Percentiles rank a stretch among this genome's conserved stretches.
Conservation (phyloP, 2,329 filamentous ascomycete species). For the Fusarium miscanthi region DNA sequence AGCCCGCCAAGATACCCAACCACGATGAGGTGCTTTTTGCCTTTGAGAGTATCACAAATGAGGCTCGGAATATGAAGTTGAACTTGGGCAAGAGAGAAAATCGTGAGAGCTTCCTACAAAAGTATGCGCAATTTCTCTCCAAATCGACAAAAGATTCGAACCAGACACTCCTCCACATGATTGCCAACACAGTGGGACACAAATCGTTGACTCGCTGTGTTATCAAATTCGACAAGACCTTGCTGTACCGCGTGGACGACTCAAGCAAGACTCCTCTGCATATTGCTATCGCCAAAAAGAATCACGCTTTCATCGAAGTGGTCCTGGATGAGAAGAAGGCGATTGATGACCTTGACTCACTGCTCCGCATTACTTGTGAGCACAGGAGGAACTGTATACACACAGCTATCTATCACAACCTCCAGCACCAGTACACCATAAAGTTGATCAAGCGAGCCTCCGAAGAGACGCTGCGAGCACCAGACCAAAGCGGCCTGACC, state of each 20-base stretch:
- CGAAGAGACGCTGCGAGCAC: neutral
- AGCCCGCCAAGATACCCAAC: neutral
- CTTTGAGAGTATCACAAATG: neutral
- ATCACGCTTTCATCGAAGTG: neutral
- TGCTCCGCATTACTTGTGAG: neutral
- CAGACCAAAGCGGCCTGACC: neutral
- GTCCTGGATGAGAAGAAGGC: neutral
- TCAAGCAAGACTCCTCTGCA: neutral
- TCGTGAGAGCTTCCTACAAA: neutral
- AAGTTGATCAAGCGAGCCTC: neutral
- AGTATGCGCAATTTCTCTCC: neutral
- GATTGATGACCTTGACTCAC: neutral
- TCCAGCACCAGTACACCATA: neutral
- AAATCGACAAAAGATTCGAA: neutral
- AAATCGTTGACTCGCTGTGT: neutral
- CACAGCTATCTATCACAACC: neutral
- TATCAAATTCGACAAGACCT: neutral
- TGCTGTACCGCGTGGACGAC: neutral
- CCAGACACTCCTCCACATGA: neutral
- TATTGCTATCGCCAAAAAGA: neutral
- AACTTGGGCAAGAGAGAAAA: neutral
- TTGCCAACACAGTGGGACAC: neutral
- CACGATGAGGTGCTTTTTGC: neutral
- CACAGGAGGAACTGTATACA: neutral
- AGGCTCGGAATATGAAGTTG: neutral